Evolutionary conservation across 2,329 filamentous ascomycete genomes (phyloP).

Genomic region (Colletotrichum sp.): DNA sequence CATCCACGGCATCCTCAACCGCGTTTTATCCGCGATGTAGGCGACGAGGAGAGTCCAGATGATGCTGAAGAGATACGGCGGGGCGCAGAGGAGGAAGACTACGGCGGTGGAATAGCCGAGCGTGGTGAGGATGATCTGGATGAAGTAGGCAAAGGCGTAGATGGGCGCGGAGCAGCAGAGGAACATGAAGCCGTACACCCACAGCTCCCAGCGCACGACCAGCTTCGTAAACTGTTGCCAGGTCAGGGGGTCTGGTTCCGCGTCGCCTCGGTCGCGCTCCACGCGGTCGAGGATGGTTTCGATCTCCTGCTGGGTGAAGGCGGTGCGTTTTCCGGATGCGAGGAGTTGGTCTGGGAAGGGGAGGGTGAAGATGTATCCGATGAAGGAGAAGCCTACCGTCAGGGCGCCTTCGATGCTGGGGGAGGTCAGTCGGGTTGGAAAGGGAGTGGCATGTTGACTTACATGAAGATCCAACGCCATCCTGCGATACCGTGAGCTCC

Average conservation of each 20-base stretch:
- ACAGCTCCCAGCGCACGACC: slow-evolving; percentile 43
- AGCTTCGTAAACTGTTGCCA: slow-evolving; percentile 33
- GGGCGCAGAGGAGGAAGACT: slow-evolving; percentile 27
- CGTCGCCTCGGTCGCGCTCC: slow-evolving; percentile 45
- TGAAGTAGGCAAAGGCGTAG: slow-evolving; percentile 66
- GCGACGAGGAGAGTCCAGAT: background rate
- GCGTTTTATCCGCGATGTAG: background rate
- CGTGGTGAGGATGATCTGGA: slow-evolving; percentile 60
- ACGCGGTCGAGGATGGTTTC: slow-evolving; percentile 35
- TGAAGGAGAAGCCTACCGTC: slow-evolving; percentile 32
- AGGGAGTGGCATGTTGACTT: slow-evolving; percentile 22
- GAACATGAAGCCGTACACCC: slow-evolving; percentile 40
- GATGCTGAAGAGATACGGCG: background rate
- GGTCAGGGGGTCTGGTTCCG: slow-evolving; percentile 39
- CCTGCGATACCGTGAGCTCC: slow-evolving; percentile 46
- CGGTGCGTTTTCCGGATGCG: background rate
- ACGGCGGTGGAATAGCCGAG: slow-evolving; percentile 29
- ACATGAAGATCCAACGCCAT: slow-evolving; percentile 25
- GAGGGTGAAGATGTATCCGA: slow-evolving; percentile 24
- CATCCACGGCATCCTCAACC: slow-evolving; percentile 31
- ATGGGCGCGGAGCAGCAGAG: slow-evolving; percentile 59
- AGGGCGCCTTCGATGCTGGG: slow-evolving; percentile 23
- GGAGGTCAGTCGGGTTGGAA: background rate
- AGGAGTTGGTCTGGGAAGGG: slow-evolving; percentile 25
- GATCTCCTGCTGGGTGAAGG: slow-evolving; percentile 23